Conservation (phyloP, 768 basidiomycete genomes). For the Rhodotorula sphaerocarpa region DNA sequence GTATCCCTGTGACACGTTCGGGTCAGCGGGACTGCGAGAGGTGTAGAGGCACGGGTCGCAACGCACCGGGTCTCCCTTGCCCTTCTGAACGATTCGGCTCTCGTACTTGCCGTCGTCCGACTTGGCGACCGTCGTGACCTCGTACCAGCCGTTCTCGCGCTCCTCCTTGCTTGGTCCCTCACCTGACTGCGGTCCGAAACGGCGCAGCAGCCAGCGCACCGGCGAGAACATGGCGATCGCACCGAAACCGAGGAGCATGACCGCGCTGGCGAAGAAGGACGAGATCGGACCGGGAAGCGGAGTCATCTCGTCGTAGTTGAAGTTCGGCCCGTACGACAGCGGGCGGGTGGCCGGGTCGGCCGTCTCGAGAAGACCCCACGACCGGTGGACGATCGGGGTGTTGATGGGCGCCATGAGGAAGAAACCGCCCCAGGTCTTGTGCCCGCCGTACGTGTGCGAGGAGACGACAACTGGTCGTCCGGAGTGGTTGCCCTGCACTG, state of each 20-base stretch:
- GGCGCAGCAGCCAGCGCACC: conserved; percentile 11
- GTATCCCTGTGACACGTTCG: conserved; percentile 50
- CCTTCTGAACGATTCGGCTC: conserved; percentile 57
- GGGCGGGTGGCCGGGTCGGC: conserved; percentile 31
- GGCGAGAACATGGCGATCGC: conserved; percentile 6
- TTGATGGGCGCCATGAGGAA: conserved; percentile 47
- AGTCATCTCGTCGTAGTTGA: conserved; percentile 67
- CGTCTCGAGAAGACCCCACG: conserved; percentile 51
- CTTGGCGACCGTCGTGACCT: conserved; percentile 62
- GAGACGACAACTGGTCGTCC: conserved; percentile 31
- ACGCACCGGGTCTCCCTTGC: conserved; percentile 60
- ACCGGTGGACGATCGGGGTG: conserved; percentile 51
- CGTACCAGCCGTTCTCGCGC: conserved; percentile 56
- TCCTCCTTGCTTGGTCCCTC: conserved; percentile 59
- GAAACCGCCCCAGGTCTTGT: conserved; percentile 13
- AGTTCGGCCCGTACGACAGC: conserved; percentile 57
- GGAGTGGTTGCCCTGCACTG: conserved; percentile 43
- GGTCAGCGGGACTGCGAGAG: neutral
- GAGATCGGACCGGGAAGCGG: conserved; percentile 22
- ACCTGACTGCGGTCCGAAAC: conserved; percentile 47
- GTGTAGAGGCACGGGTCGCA: neutral
- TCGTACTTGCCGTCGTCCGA: conserved; percentile 49
- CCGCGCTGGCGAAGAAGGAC: neutral
- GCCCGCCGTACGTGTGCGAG: neutral
- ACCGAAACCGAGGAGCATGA: neutral